These are phyloP conservation scores for Apiospora sp. DNA, from an alignment of 2,329 filamentous ascomycete species.

Conservation along the genomic window DNA sequence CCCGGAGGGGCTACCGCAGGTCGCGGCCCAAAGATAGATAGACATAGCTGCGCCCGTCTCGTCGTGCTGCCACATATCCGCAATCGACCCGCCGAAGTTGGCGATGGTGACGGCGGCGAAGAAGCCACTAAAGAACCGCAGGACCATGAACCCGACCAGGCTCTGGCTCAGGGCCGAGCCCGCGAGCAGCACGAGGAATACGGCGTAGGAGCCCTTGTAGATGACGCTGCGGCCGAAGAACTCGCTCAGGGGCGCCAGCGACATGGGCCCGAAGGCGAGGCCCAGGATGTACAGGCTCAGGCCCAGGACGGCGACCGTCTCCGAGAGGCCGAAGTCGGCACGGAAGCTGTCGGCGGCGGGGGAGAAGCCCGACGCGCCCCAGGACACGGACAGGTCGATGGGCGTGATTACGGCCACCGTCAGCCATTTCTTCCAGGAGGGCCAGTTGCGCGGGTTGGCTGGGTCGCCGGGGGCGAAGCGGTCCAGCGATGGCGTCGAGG, in stretches of 20 bases:
- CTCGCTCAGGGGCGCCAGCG: constrained; percentile 45
- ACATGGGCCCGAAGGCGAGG: constrained; percentile 48
- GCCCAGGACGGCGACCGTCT: constrained; percentile 52
- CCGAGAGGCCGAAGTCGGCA: constrained; percentile 48
- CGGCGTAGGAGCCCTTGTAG: constrained; percentile 51
- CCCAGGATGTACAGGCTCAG: constrained; percentile 56
- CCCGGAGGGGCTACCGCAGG: constrained; percentile 52
- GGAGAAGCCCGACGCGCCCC: constrained; percentile 56
- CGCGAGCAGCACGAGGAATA: constrained; percentile 52
- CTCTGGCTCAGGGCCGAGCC: constrained; percentile 51
- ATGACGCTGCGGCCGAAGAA: constrained; percentile 53
- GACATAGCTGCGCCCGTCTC: constrained; percentile 48
- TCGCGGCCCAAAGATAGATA: constrained; percentile 53
- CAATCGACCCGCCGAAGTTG: constrained; percentile 53
- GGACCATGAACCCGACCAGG: constrained; percentile 50
- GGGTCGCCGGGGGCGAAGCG: constrained; percentile 33
- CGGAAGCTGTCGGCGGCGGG: constrained; percentile 51
- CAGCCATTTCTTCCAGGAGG: constrained; percentile 44
- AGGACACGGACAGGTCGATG: constrained; percentile 46
- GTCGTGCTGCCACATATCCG: constrained; percentile 52
- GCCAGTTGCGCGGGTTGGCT: constrained; percentile 44
- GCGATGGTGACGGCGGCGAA: constrained; percentile 49
- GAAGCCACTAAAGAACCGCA: constrained; percentile 54
- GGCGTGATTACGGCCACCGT: constrained; percentile 42
- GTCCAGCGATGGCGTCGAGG: constrained; percentile 2